phyloP scores from a whole-genome alignment of 345 rosid genomes.

The Nasturtium officinale region DNA sequence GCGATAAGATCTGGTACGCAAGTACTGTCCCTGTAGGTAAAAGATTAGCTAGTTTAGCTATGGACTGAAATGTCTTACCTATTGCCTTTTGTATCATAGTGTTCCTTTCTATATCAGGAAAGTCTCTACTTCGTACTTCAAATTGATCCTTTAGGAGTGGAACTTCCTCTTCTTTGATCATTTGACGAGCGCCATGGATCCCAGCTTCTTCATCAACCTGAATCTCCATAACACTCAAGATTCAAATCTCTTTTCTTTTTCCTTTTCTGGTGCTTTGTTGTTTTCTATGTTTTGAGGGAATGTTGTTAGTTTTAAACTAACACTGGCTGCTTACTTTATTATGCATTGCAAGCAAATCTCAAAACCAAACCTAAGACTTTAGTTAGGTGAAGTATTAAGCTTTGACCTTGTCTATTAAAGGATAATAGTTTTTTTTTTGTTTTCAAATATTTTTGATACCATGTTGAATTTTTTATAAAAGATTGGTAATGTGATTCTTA shows the following conservation, averaged over 20 bases:
- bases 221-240: constrained; percentile 29
- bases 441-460: constrained; percentile 2
- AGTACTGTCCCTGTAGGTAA: constrained; percentile 91
- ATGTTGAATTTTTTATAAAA: neutral
- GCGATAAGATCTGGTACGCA: constrained; percentile 77
- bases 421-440: neutral
- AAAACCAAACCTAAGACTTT: constrained; percentile 21
- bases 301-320: constrained; percentile 10
- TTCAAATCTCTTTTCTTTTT: constrained; percentile 16
- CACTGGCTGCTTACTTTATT: constrained; percentile 4
- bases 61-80: constrained; percentile 76
- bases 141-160: constrained; percentile 41
- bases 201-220: constrained; percentile 41
- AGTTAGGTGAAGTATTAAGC: constrained; percentile 14
- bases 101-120: constrained; percentile 48
- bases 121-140: constrained; percentile 36
- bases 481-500: constrained; percentile 21
- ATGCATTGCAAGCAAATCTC: constrained; percentile 2
- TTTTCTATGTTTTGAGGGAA: constrained; percentile 24
- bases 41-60: constrained; percentile 80
- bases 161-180: constrained; percentile 17
- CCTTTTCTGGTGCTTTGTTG: constrained; percentile 6
- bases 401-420: constrained; percentile 11
- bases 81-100: constrained; percentile 67
- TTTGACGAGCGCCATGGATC: neutral